Evolutionary conservation across 2,329 filamentous ascomycete species (phyloP).

Genomic region (Botrytis medusae): DNA sequence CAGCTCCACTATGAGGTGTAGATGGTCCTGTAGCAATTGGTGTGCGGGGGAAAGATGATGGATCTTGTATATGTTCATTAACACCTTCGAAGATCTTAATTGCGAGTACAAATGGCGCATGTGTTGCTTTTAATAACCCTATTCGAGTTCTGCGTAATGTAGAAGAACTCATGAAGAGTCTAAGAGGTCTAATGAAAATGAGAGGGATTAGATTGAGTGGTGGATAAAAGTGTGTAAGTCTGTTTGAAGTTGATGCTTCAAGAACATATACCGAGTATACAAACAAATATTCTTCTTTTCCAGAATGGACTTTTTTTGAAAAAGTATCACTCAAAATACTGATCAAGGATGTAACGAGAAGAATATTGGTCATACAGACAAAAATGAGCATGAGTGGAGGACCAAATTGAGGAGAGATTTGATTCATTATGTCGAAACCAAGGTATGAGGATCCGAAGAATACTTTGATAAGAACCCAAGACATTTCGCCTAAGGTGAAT

Average conservation of each 20-base stretch:
- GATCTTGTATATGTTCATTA: slow-evolving; percentile 30
- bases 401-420: slow-evolving; percentile 36
- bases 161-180: slow-evolving; percentile 65
- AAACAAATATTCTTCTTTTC: slow-evolving; percentile 73
- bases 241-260: slow-evolving; percentile 65
- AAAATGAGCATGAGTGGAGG: slow-evolving; percentile 55
- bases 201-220: slow-evolving; percentile 75
- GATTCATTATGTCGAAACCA: slow-evolving; percentile 38
- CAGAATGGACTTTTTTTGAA: slow-evolving; percentile 31
- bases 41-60: slow-evolving; percentile 25
- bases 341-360: slow-evolving; percentile 76
- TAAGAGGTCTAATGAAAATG: slow-evolving; percentile 68
- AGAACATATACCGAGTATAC: slow-evolving; percentile 68
- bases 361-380: slow-evolving; percentile 73
- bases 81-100: slow-evolving; percentile 57
- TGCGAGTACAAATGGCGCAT: slow-evolving; percentile 65
- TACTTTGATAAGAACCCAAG: slow-evolving; percentile 74
- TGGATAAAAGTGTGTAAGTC: slow-evolving; percentile 68
- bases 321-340: slow-evolving; percentile 78
- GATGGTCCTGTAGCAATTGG: slow-evolving; percentile 8
- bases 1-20: slow-evolving; percentile 18
- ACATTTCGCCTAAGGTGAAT: slow-evolving; percentile 67
- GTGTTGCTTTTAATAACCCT: slow-evolving; percentile 60
- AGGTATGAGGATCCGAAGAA: slow-evolving; percentile 64
- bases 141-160: slow-evolving; percentile 63